Evolutionary conservation across 768 basidiomycete species (phyloP), one percentile per base, ranked within the genome.

Genomic region (Leccinum pellstonianum): DNA sequence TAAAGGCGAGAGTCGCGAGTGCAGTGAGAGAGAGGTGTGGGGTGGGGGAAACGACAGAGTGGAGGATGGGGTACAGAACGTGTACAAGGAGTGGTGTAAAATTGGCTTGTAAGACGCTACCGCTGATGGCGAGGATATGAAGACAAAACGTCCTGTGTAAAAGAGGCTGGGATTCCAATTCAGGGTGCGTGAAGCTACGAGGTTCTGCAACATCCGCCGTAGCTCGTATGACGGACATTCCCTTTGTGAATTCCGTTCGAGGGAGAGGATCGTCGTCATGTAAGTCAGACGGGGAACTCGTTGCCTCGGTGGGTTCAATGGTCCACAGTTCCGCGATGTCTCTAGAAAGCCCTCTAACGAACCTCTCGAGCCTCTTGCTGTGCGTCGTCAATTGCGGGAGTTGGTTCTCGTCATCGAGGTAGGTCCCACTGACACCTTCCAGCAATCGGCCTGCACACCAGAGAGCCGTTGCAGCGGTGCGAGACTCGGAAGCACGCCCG

Each of bases 401-500:
- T 19, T 58, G 66, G 10, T 62, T 58, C 27, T 63, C 64, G 25
- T 51, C 71, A 23, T 74, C 73, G 9, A 89, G 72, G 17, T 76
- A 77, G 8, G 86, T 67, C 2, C 77, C 75, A 0, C 83, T 78
- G 8, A 88, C 76, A 3, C 96, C 95, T 65, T 91, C 87, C 59
- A 98, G 69, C 0, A 98, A 69, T 29, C 85, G 81, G 60, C 83
- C 83, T 3, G 90, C 88, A 63, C 91, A 90, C 94, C 94, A 98
- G 23, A 95, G 76, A 3, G 93, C 93, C 0, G 89, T 81, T 1
- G 86, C 83, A 17, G 85, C 81, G 25, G 76, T 75, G 10, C 66
- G 71, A 10, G 77, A 79, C 17, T 72, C 75, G 23, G 83, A 79
- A 35, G 73, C 73, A 48, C 77, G 75, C 0, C 81, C 81, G 12